Evolutionary conservation across 441 rosid genomes (phyloP).

Genomic region (Omphalea diandra): DNA sequence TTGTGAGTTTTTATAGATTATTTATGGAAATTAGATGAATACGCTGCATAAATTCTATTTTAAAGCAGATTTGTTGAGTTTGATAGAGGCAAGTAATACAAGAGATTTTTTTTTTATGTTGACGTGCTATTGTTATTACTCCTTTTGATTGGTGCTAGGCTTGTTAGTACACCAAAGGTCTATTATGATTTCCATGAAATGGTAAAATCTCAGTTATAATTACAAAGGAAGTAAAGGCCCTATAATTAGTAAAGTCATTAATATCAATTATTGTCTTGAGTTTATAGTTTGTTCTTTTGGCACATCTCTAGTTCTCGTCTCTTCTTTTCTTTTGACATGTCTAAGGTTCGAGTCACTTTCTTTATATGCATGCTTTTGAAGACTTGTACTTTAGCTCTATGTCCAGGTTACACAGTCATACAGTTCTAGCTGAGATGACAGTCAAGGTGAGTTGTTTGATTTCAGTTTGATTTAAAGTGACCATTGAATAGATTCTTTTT

Average conservation of each 20-base stretch:
- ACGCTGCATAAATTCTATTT: too few species aligned
- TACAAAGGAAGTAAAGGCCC: background rate
- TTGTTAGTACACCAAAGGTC: background rate
- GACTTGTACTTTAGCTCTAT: background rate
- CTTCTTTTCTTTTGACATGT: background rate
- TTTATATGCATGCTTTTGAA: background rate
- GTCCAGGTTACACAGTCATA: background rate
- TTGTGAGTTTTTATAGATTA: too few species aligned
- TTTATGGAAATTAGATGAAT: too few species aligned
- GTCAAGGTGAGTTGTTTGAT: background rate
- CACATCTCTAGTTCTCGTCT: too few species aligned
- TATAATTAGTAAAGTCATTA: too few species aligned
- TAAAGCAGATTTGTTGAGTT: background rate
- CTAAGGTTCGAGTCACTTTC: background rate
- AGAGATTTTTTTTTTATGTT: background rate
- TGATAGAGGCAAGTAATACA: background rate
- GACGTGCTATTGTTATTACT: background rate
- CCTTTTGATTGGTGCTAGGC: background rate
- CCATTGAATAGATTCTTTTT: background rate
- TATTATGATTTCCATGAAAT: background rate
- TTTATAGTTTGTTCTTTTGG: too few species aligned
- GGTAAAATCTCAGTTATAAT: background rate
- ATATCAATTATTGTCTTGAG: too few species aligned
- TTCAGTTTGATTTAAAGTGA: background rate
- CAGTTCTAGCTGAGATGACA: background rate